Conservation (phyloP, 1,284 basidiomycete species). For the Sanghuangporus sanghuang region DNA sequence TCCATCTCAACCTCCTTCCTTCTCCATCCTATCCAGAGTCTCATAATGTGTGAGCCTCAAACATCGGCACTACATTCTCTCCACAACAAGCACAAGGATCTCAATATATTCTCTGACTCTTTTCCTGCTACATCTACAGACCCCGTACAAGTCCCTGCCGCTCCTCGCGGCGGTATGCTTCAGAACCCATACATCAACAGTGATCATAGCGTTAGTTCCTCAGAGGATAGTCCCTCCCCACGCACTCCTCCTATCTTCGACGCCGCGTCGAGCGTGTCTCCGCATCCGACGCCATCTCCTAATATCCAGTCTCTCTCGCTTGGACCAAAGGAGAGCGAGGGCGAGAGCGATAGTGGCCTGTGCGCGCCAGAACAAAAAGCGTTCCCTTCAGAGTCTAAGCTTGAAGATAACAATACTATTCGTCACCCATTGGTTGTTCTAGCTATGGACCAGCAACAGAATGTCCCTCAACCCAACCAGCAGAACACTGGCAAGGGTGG, state of each 20-base stretch:
- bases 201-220: neutral
- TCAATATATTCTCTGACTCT: neutral
- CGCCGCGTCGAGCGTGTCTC: neutral
- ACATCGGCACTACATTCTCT: neutral
- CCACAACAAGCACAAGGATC: neutral
- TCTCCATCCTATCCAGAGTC: neutral
- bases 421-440: neutral
- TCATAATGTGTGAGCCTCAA: constrained; percentile 1
- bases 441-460: neutral
- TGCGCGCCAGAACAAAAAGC: neutral
- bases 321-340: neutral
- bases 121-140: constrained; percentile 12
- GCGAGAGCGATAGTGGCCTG: neutral
- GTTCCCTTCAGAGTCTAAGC: neutral
- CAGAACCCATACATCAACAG: neutral
- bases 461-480: constrained; percentile 45
- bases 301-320: constrained; percentile 1
- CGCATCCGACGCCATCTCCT: neutral
- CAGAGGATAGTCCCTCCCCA: constrained; percentile 4
- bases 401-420: neutral
- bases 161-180: neutral
- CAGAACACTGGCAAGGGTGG: constrained; percentile 60
- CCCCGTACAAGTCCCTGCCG: constrained; percentile 3
- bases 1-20: constrained; percentile 11
- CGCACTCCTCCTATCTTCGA: neutral